A percentile compares a stretch with the other conserved stretches of the same genome.
phyloP scores from a whole-genome alignment of 2,329 filamentous ascomycete genomes.

The Apiospora aurea region DNA sequence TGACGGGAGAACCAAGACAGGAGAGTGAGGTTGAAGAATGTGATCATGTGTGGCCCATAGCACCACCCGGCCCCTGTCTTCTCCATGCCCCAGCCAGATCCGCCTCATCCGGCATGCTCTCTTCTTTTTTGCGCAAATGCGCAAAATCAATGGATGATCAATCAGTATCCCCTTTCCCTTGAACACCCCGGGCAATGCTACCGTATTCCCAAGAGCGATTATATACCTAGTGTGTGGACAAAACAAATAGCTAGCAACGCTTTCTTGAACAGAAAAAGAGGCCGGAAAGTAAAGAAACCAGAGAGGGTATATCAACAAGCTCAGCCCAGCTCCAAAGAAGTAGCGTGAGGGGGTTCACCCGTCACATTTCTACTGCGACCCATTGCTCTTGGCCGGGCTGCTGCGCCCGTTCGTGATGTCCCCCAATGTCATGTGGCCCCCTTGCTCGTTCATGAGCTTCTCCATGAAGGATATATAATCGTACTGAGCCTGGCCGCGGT shows the following conservation, averaged over 20 bases:
- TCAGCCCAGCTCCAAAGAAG: slow-evolving; percentile 9
- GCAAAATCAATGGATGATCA: slow-evolving; percentile 5
- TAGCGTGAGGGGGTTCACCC: neutral
- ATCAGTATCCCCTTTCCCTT: slow-evolving; percentile 12
- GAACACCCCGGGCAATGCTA: slow-evolving; percentile 20
- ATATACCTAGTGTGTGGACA: slow-evolving; percentile 9
- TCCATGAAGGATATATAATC: slow-evolving; percentile 99
- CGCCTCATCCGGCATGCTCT: slow-evolving; percentile 6
- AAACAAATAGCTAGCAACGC: slow-evolving; percentile 22
- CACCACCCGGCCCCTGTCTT: neutral
- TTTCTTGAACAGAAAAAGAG: slow-evolving; percentile 13
- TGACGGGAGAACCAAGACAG: neutral
- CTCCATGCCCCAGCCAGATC: neutral
- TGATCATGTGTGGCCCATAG: slow-evolving; percentile 9
- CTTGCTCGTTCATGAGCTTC: slow-evolving; percentile 64
- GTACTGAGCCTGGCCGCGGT: slow-evolving; percentile 84
- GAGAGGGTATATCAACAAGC: slow-evolving; percentile 21
- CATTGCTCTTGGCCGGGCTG: slow-evolving; percentile 41
- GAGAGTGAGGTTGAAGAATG: neutral
- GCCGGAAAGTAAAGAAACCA: slow-evolving; percentile 1
- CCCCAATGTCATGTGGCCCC: slow-evolving; percentile 37
- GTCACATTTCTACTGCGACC: slow-evolving; percentile 30
- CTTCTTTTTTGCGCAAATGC: slow-evolving; percentile 2
- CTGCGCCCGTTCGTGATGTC: slow-evolving; percentile 40
- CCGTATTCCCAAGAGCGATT: slow-evolving; percentile 18